phyloP scores from a whole-genome alignment of 768 basidiomycete species.

The Sarcodon aspratus region DNA sequence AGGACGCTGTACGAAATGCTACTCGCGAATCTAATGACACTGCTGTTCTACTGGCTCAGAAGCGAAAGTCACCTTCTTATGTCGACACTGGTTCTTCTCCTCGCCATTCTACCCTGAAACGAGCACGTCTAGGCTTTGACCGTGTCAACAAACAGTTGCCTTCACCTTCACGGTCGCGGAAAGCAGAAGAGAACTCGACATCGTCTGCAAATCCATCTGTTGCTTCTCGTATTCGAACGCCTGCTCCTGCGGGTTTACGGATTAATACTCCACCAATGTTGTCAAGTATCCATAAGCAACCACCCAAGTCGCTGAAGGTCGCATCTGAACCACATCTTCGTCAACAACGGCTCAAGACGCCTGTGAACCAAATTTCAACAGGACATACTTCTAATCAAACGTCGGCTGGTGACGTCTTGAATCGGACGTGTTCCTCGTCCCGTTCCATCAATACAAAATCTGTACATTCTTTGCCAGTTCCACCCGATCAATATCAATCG shows the following conservation, averaged over 20 bases:
- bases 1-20: constrained; percentile 10
- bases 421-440: no score
- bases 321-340: neutral
- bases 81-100: neutral
- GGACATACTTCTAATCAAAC: no score
- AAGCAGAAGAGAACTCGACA: neutral
- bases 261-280: constrained; percentile 1
- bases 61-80: no score
- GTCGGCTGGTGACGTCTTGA: no score
- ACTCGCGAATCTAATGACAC: neutral
- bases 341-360: neutral
- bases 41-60: neutral
- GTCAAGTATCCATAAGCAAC: constrained; percentile 1
- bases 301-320: neutral
- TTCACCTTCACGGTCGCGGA: neutral
- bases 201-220: neutral
- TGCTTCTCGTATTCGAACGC: neutral
- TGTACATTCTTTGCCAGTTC: no score
- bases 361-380: neutral
- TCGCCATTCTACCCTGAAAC: neutral
- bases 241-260: neutral
- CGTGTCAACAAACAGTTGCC: neutral
- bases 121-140: neutral
- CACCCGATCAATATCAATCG: no score
- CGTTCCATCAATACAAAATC: no score